Base-by-base conservation (phyloP, 2,329 filamentous ascomycete species). In the Penicillium sp. region DNA sequence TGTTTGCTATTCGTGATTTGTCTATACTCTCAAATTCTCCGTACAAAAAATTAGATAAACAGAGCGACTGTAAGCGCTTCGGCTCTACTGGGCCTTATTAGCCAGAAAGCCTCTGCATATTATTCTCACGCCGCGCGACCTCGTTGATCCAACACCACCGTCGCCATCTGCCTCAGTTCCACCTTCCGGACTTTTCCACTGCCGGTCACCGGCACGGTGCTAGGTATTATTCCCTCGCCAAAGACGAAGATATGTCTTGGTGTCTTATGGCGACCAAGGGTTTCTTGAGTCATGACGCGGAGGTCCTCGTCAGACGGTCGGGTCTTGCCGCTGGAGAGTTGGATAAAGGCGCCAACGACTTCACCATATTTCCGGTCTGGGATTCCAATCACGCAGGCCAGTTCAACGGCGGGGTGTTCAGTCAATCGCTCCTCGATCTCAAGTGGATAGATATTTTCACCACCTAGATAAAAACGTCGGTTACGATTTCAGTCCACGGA, bases 181-280 rank as follows among this genome's bases (percentile, higher is more conserved):
- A 84, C 68, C 58, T 89, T 89, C 63, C 84, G 81, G 51, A 89
- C 83, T 73, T 89, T 89, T 4, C 87, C 87, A 65, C 86, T 89
- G 0, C 86, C 86, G n/a, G 87, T 89, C 66, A 88, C 74, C 8
- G 87, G 87, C 31, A 88, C 77, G 1, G 76, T 74, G 46, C 45
- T 62, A 24, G 59, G 60, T n/a, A 87, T 78, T 10, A 80, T 82
- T 43, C 80, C 80, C 59, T 83, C 74, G 0, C 89, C 89, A 24
- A 92, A 79, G 82, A 88, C 90, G 67, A 92, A 92, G n/a, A 92
- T 70, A 69, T 91, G 82, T 8, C 83, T 77, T 0, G 89, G 89
- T 3, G 87, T 85, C 60, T 89, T 89, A 67, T 89, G 86, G 36
- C 81, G 76, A 1, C 85, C 86, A 5, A 89, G 77, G 34, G 77